Base-by-base conservation (phyloP, 2,329 filamentous ascomycete species). In the Hymenotorrendiella dingleyae region DNA sequence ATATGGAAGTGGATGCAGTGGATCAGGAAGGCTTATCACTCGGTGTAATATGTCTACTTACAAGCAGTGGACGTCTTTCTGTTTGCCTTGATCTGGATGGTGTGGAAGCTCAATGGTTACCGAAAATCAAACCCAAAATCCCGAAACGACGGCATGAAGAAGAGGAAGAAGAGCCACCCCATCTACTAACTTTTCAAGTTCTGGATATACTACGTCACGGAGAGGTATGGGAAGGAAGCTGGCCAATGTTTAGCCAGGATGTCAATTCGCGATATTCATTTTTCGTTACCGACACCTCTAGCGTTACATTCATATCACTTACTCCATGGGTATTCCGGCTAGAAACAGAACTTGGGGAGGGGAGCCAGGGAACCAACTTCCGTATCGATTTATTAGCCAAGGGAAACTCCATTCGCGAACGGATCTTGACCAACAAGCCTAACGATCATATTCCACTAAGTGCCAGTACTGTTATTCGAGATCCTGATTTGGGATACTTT, bases 61-160 rank as follows among this genome's bases (percentile, higher is more conserved):
- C 77, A 1, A 75, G 72, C 3, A 80, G 74, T 51, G 79, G 79
- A 3, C 76, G 76, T 54, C 65, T 82, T 43, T 71, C 76, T 32
- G 66, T 83, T 27, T 82, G 78, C 52, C 65, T 83, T 10, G 79
- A 83, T 52, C 54, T 79, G 2, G 72, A 80, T 8, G 77, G 77
- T 1, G 70, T 82, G 12, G 73, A 82, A 57, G 79, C 79, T n/a
- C 74, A 81, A 56, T 83, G 79, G 79, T 64, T 83, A 16, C 74
- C 76, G 6, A 74, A 71, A 44, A 68, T 65, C 54, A 79, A 72
- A 53, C 68, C 67, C 1, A 74, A 66, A 53, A 47, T 47, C 27
- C 61, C 64, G n/a, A 63, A 65, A 9, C n/a, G n/a, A n/a, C n/a
- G n/a, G n/a, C n/a, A n/a, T n/a, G 57, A 70, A 9, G 49, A 64